phyloP scores from a whole-genome alignment of 192 early-diverging fungal genomes.

The Cladochytrium replicatum region DNA sequence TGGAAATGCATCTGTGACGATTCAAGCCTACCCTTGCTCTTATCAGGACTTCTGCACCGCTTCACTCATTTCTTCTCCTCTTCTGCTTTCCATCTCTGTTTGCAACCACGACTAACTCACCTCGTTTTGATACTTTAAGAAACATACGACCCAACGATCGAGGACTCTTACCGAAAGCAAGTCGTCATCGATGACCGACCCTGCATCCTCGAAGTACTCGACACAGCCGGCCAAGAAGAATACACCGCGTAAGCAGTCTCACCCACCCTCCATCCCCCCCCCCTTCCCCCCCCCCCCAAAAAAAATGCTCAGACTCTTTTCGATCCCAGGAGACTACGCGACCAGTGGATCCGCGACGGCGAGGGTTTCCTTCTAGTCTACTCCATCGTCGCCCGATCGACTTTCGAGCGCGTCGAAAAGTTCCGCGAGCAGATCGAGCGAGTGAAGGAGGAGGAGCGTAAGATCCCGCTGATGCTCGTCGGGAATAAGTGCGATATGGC shows the following conservation, averaged over 20 bases:
- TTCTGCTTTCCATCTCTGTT: no score
- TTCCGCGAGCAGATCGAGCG: conserved; percentile 89
- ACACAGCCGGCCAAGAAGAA: conserved; percentile 94
- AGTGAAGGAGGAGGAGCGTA: conserved; percentile 63
- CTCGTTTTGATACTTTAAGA: conserved; percentile 70
- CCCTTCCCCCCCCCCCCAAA: no score
- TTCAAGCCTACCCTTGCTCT: no score
- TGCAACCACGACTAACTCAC: no score
- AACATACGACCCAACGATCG: conserved; percentile 95
- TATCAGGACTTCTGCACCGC: no score
- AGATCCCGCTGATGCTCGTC: conserved; percentile 76
- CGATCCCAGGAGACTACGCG: no score
- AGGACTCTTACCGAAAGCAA: conserved; percentile 98
- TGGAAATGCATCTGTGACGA: no score
- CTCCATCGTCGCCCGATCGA: conserved; percentile 81
- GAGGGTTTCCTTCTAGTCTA: conserved; percentile 94
- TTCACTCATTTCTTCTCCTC: no score
- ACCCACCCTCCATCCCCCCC: no score
- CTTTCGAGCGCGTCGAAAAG: conserved; percentile 82
- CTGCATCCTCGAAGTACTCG: conserved; percentile 84
- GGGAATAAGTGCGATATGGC: conserved; percentile 90
- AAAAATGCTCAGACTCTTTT: no score
- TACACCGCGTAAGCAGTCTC: conserved; percentile 60
- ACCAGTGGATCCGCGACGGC: conserved; percentile 94
- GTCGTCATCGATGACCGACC: conserved; percentile 83